These are phyloP conservation scores for Durusdinium trenchii DNA, from an alignment of 73 alveolate genomes.

Conservation along the genomic window DNA sequence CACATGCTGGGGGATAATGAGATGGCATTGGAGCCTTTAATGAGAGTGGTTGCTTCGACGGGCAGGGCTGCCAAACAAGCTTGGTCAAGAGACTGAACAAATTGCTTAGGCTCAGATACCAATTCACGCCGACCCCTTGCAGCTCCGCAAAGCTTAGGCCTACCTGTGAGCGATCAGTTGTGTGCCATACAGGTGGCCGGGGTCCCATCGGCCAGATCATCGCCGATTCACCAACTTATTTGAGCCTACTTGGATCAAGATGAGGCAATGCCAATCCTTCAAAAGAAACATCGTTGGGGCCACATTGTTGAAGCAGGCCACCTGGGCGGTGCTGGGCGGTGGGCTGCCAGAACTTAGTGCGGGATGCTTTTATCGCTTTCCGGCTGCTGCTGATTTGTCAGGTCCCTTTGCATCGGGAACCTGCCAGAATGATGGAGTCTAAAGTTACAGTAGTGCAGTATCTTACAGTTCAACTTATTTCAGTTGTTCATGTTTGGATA, in stretches of 20 bases:
- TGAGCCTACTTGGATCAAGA: background rate
- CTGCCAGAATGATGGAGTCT: too few relatives aligned
- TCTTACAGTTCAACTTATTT: too few relatives aligned
- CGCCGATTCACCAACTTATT: background rate
- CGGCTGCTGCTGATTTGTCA: too few relatives aligned
- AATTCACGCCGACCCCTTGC: background rate
- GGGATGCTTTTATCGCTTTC: too few relatives aligned
- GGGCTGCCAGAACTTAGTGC: too few relatives aligned
- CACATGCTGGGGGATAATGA: conserved; percentile 84
- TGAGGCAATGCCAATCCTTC: conserved; percentile 83
- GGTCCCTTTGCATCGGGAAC: too few relatives aligned
- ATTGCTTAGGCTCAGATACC: background rate
- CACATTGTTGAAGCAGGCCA: conserved; percentile 71
- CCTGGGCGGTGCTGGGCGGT: too few relatives aligned
- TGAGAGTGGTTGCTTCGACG: conserved; percentile 28
- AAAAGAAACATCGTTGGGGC: conserved; percentile 46
- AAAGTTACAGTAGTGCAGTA: too few relatives aligned
- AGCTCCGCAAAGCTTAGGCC: background rate
- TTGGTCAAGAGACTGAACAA: background rate
- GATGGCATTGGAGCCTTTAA: conserved; percentile 51
- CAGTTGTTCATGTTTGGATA: too few relatives aligned
- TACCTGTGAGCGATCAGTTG: conserved; percentile 52
- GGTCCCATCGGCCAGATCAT: background rate
- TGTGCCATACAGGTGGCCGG: conserved; percentile 77
- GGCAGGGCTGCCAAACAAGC: background rate